Evolutionary conservation across 2,329 filamentous ascomycete genomes (phyloP), one percentile per base, ranked within the genome.

Genomic region (Lasiodiplodia sp.): DNA sequence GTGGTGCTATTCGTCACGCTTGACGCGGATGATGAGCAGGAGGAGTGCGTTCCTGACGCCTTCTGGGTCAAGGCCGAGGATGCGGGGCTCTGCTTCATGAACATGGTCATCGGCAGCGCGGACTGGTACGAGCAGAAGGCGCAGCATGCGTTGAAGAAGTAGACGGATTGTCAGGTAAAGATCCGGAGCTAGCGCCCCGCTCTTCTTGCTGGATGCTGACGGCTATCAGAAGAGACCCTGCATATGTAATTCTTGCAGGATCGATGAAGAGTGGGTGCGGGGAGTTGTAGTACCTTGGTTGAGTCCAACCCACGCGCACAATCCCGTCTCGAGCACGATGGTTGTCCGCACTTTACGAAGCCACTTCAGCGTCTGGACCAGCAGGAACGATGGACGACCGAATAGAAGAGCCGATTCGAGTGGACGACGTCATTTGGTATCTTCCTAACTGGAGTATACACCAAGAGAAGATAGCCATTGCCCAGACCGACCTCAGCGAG

Each of bases 51-150:
- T 25, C 38, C 67, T 1, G 67, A 68, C 58, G 28, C n/a, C 18
- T 68, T 64, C 38, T 68, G 67, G 67, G 55, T 65, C 37, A 57
- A 65, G 51, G 52, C 67, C 18, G 60, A 58, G 23, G 51, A 58
- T 28, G 51, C 67, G 7, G 67, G 67, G 12, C 3, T 53, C 8
- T 51, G 40, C 31, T 65, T 64, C 60, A 53, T 68, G 37, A 65
- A 57, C 52, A 65, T 68, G 37, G 34, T 64, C 37, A 68, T 68
- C n/a, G 67, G 67, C 12, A 47, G 21, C 31, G 58, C 60, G 14
- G 58, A 68, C 10, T 68, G 67, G 67, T 23, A 51, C 8, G 60
- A 47, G 31, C n/a, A 47, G 40, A 68, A 68, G 47, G 25, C 51
- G 23, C 37, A 58, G 18, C 53, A 57, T 25, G 65, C 63, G 2